Percentiles rank a stretch among this genome's conserved stretches.
Conservation (phyloP, 192 early-diverging fungal species). For the Coemansia furcata region DNA sequence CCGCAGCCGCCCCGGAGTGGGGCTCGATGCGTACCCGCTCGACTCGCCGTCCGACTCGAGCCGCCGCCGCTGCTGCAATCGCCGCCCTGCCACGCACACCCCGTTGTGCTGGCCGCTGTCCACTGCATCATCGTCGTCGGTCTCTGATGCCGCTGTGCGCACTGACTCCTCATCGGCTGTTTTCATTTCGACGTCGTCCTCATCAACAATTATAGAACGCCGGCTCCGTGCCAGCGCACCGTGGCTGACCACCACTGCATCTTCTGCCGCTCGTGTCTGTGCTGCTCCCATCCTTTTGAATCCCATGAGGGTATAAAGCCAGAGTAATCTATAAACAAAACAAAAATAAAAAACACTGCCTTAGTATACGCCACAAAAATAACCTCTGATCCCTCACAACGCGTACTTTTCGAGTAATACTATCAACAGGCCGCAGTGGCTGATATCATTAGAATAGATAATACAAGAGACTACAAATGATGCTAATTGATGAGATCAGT, state of each 20-base stretch:
- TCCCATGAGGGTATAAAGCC: neutral
- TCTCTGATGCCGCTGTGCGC: neutral
- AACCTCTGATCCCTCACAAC: neutral
- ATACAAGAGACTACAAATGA: neutral
- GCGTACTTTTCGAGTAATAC: neutral
- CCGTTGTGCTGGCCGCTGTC: neutral
- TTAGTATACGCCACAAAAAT: neutral
- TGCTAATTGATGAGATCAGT: neutral
- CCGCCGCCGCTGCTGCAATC: neutral
- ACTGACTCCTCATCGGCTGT: neutral
- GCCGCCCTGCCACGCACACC: too few species aligned
- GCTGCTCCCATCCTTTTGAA: slow-evolving; percentile 1
- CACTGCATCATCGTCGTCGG: neutral
- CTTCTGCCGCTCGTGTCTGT: neutral
- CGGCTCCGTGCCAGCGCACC: neutral
- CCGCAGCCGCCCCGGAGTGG: slow-evolving; percentile 15
- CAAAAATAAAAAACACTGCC: neutral
- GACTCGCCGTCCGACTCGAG: neutral
- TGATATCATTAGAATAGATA: neutral
- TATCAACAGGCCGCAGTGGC: neutral
- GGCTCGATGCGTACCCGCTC: slow-evolving; percentile 37
- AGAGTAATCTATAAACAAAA: neutral
- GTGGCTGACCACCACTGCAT: neutral
- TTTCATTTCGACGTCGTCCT: neutral
- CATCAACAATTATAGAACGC: neutral